Evolutionary conservation across 139 green algal species (phyloP), one percentile per base, ranked within the genome.

Genomic region (Marvania coccoides): DNA sequence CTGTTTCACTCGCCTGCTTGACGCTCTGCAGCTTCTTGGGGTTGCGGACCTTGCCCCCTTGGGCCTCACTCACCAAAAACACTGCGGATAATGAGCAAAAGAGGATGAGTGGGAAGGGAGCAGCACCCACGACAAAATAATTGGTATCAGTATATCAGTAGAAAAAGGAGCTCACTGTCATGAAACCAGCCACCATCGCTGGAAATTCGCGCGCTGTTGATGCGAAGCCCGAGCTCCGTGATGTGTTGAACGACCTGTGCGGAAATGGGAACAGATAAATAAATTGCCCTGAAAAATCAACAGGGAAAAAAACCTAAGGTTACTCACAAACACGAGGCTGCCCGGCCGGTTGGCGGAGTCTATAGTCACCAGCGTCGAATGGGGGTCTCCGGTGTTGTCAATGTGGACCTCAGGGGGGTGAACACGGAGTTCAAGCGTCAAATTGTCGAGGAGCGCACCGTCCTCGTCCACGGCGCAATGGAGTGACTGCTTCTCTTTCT

Each of bases 121-220:
- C n/a, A n/a, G n/a, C n/a, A n/a, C n/a, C n/a, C n/a, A n/a, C n/a
- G n/a, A n/a, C n/a, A n/a, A n/a, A n/a, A n/a, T n/a, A n/a, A n/a
- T n/a, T n/a, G n/a, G n/a, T n/a, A n/a, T n/a, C n/a, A n/a, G n/a
- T n/a, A n/a, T n/a, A n/a, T n/a, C n/a, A n/a, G n/a, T n/a, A n/a
- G n/a, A n/a, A n/a, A n/a, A n/a, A n/a, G n/a, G 13, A 54, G n/a
- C 83, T 48, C 66, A 94, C 85, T 92, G 66, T 98, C 93, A 3
- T 97, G 85, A 67, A 98, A 98, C 93, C 93, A 98, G 23, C 90
- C 92, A 8, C 92, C 89, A 59, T 98, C 93, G 2, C 75, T 90
- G 3, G 81, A 92, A 33, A 98, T 95, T 13, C 87, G 76, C 0
- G 92, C 89, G 8, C 75, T 80, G 24, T 71, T 79, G 23, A 98